Conservation (phyloP, 2,329 filamentous ascomycete genomes). For the Exophiala sideris region DNA sequence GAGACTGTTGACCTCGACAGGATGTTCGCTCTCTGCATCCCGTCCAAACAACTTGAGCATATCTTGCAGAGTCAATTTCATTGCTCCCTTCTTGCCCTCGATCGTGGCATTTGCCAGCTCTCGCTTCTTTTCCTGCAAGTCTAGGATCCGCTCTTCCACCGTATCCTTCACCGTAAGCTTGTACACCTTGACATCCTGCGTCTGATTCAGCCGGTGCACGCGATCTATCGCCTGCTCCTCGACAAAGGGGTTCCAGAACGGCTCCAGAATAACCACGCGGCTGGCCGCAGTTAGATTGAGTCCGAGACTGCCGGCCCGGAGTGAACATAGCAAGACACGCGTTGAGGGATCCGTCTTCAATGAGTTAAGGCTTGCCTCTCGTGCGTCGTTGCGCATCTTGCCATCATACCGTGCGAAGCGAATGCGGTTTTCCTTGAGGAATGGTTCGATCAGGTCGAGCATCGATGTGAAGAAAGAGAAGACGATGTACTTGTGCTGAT, state of each 20-base stretch:
- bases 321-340: slow-evolving; percentile 82
- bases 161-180: slow-evolving; percentile 82
- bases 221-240: slow-evolving; percentile 99
- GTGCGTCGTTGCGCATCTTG: slow-evolving; percentile 86
- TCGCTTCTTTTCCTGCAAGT: slow-evolving; percentile 89
- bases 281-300: slow-evolving; percentile 93
- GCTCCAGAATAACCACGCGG: slow-evolving; percentile 89
- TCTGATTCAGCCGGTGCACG: slow-evolving; percentile 97
- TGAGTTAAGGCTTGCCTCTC: slow-evolving; percentile 77
- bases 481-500: slow-evolving; percentile 92
- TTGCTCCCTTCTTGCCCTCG: slow-evolving; percentile 65
- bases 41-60: slow-evolving; percentile 85
- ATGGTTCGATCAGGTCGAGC: slow-evolving; percentile 93
- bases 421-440: slow-evolving; percentile 71
- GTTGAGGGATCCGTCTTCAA: slow-evolving; percentile 72
- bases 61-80: slow-evolving; percentile 88
- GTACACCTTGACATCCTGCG: slow-evolving; percentile 89
- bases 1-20: slow-evolving; percentile 11
- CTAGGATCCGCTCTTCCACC: slow-evolving; percentile 92
- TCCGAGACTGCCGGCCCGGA: slow-evolving; percentile 89
- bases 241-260: slow-evolving; percentile 99
- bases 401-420: slow-evolving; percentile 89
- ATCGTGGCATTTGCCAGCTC: slow-evolving; percentile 88
- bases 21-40: slow-evolving; percentile 53
- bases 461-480: slow-evolving; percentile 99